A percentile compares a stretch with the other conserved stretches of the same genome.
Conservation (phyloP, 306 rosid genomes). For the Cucurbita maxima region DNA sequence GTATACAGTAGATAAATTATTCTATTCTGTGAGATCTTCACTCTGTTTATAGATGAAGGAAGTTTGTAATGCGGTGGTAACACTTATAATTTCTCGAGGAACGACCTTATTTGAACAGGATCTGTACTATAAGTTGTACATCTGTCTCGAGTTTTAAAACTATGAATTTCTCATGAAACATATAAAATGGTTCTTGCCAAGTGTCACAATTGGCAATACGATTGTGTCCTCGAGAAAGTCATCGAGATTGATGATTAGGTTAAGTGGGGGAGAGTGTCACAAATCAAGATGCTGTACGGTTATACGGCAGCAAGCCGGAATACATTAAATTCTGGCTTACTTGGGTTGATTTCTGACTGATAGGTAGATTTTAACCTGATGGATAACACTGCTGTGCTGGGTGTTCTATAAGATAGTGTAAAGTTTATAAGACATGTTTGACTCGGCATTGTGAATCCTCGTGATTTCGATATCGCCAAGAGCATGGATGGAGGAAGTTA, state of each 20-base stretch:
- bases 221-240: too few species aligned
- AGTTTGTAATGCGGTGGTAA: neutral
- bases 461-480: conserved; percentile 25
- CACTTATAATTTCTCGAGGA: neutral
- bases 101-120: neutral
- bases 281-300: too few species aligned
- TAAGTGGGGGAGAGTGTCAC: too few species aligned
- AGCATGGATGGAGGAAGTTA: conserved; percentile 18
- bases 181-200: neutral
- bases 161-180: neutral
- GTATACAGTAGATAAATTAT: neutral
- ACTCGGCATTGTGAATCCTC: neutral
- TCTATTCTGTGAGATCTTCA: neutral
- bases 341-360: neutral
- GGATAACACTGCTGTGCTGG: neutral
- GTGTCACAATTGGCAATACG: too few species aligned
- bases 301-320: too few species aligned
- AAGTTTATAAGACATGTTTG: neutral
- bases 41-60: neutral
- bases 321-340: neutral
- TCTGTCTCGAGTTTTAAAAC: neutral
- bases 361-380: neutral
- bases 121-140: neutral
- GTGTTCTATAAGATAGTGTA: neutral
- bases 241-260: too few species aligned